phyloP scores from a whole-genome alignment of 495 filamentous ascomycete species.

The Xylaria grammica region DNA sequence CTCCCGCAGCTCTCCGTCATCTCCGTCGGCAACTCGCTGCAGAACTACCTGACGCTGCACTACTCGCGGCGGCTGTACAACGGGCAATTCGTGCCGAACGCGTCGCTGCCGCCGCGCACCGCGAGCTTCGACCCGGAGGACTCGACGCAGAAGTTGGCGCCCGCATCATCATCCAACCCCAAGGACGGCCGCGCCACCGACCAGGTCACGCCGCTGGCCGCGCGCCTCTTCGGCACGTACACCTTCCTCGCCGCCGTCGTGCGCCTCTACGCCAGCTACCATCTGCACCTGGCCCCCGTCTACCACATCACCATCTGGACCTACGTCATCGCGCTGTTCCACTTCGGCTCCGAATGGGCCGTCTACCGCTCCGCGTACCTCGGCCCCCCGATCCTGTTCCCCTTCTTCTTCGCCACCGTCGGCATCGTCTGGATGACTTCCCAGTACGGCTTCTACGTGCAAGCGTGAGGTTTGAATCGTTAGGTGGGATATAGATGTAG shows the following conservation, averaged over 20 bases:
- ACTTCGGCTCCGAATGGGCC: slow-evolving; percentile 84
- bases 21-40: slow-evolving; percentile 79
- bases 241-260: slow-evolving; percentile 78
- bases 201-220: slow-evolving; percentile 72
- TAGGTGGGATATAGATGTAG: slow-evolving; percentile 4
- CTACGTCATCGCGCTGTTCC: slow-evolving; percentile 75
- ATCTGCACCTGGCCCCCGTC: slow-evolving; percentile 69
- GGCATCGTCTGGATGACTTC: slow-evolving; percentile 82
- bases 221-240: slow-evolving; percentile 91
- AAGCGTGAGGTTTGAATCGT: slow-evolving; percentile 23
- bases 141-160: slow-evolving; percentile 49
- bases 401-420: slow-evolving; percentile 71
- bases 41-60: slow-evolving; percentile 74
- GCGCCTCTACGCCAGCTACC: slow-evolving; percentile 83
- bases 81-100: slow-evolving; percentile 54
- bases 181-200: slow-evolving; percentile 53
- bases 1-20: slow-evolving; percentile 69
- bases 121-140: slow-evolving; percentile 50
- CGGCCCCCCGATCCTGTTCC: slow-evolving; percentile 70
- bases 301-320: slow-evolving; percentile 84
- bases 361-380: slow-evolving; percentile 73
- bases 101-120: slow-evolving; percentile 37
- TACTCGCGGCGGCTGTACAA: slow-evolving; percentile 81
- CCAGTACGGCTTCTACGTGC: slow-evolving; percentile 71
- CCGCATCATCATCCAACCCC: slow-evolving; percentile 46